Percentiles rank a stretch among this genome's conserved stretches.
Evolutionary conservation across 495 filamentous ascomycete species (phyloP).

Genomic region (Tuber umbilicatum): DNA sequence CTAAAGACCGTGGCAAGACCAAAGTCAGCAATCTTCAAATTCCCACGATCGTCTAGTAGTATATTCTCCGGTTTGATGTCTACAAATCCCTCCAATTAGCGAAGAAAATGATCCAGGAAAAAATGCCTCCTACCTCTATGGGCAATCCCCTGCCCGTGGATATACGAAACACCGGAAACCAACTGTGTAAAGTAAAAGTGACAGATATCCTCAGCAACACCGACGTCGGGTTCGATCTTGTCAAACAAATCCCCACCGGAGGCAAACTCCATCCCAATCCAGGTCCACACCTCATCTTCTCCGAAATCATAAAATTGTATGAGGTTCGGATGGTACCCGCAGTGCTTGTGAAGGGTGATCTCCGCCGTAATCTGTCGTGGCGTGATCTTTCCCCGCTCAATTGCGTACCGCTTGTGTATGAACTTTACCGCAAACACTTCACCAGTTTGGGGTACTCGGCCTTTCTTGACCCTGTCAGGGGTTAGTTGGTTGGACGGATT

Average conservation of each 20-base stretch:
- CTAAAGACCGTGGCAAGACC: slow-evolving; percentile 90
- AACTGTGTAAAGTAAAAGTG: slow-evolving; percentile 95
- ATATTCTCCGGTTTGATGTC: slow-evolving; percentile 93
- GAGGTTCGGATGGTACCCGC: slow-evolving; percentile 84
- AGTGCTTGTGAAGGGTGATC: slow-evolving; percentile 75
- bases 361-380: slow-evolving; percentile 84
- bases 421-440: slow-evolving; percentile 96
- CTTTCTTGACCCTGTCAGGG: slow-evolving; percentile 78
- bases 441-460: slow-evolving; percentile 56
- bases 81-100: slow-evolving; percentile 8
- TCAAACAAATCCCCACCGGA: slow-evolving; percentile 88
- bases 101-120: background rate
- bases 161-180: slow-evolving; percentile 81
- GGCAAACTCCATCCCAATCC: slow-evolving; percentile 97
- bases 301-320: slow-evolving; percentile 84
- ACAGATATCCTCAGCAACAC: slow-evolving; percentile 83
- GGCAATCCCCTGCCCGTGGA: slow-evolving; percentile 86
- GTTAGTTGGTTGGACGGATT: slow-evolving; percentile 5
- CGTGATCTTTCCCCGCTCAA: slow-evolving; percentile 78
- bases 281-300: slow-evolving; percentile 84
- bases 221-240: slow-evolving; percentile 71
- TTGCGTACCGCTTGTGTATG: slow-evolving; percentile 92
- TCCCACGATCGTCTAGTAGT: slow-evolving; percentile 69
- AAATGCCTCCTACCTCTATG: slow-evolving; percentile 51
- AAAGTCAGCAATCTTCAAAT: slow-evolving; percentile 95